Percentiles rank a stretch among this genome's conserved stretches.
phyloP scores from a whole-genome alignment of 2,329 filamentous ascomycete genomes.

The Zasmidium cellare region DNA sequence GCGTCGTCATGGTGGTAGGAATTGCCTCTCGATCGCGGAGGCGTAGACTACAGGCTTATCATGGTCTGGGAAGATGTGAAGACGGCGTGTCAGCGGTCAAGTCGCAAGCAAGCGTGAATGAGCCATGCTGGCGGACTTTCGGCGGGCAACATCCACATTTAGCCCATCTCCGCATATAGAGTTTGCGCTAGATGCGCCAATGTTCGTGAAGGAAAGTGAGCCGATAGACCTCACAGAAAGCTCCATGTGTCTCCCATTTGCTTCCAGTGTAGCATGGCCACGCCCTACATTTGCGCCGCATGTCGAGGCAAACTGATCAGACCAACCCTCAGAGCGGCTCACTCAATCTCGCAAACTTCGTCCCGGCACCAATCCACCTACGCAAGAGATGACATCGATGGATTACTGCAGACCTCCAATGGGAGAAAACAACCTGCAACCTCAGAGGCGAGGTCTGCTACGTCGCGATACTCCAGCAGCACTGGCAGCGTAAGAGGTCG shows the following conservation, averaged over 20 bases:
- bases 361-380: background rate
- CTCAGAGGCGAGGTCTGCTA: background rate
- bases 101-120: background rate
- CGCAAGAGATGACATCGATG: background rate
- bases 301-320: background rate
- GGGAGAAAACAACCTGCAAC: too few species aligned
- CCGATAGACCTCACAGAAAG: background rate
- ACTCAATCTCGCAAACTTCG: background rate
- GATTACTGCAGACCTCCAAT: too few species aligned
- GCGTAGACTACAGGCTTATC: conserved; percentile 4
- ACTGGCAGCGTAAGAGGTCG: conserved; percentile 11
- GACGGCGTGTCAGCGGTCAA: background rate
- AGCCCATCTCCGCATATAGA: background rate
- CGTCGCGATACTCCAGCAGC: background rate
- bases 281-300: conserved; percentile 6
- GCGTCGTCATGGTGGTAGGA: conserved; percentile 68
- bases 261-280: conserved; percentile 1
- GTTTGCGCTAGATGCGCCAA: background rate
- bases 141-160: background rate
- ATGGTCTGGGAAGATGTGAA: conserved; percentile 1
- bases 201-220: background rate
- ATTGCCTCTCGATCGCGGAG: conserved; percentile 3
- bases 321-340: background rate
- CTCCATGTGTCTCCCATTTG: background rate
- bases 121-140: background rate